Evolutionary conservation across 1,139 yeast genomes (phyloP).

Genomic region (Yamadazyma oceani): DNA sequence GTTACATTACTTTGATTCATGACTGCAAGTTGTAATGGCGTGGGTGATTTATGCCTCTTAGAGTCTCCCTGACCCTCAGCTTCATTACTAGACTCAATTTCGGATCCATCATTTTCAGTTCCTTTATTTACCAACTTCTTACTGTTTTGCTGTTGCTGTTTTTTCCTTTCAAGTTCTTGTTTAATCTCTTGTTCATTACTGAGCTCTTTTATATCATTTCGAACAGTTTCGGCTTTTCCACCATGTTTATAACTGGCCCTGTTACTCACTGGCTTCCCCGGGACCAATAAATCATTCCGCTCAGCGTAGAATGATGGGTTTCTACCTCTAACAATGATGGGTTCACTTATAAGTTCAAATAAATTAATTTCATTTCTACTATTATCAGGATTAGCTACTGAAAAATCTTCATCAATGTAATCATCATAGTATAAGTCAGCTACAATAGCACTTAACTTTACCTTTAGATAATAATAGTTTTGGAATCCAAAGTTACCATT

Average conservation of each 20-base stretch:
- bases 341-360: conserved; percentile 42
- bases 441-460: conserved; percentile 46
- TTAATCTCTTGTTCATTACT: conserved; percentile 1
- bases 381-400: conserved; percentile 18
- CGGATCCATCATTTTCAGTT: conserved; percentile 1
- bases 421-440: conserved; percentile 46
- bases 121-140: background rate
- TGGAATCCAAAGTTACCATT: conserved; percentile 59
- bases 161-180: conserved; percentile 1
- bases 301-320: conserved; percentile 65
- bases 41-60: conserved; percentile 8
- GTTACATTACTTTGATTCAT: conserved; percentile 8
- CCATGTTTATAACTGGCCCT: conserved; percentile 18
- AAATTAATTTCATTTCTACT: conserved; percentile 36
- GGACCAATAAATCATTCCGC: conserved; percentile 49
- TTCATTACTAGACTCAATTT: conserved; percentile 4
- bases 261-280: conserved; percentile 24
- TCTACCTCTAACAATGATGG: conserved; percentile 64
- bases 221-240: conserved; percentile 3
- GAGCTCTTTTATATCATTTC: conserved; percentile 5
- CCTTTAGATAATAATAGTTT: conserved; percentile 53
- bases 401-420: conserved; percentile 35
- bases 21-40: conserved; percentile 7
- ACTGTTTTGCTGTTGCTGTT: conserved; percentile 1
- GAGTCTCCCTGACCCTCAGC: conserved; percentile 3